phyloP scores from a whole-genome alignment of 495 filamentous ascomycete genomes.

The Tuber calosporum region DNA sequence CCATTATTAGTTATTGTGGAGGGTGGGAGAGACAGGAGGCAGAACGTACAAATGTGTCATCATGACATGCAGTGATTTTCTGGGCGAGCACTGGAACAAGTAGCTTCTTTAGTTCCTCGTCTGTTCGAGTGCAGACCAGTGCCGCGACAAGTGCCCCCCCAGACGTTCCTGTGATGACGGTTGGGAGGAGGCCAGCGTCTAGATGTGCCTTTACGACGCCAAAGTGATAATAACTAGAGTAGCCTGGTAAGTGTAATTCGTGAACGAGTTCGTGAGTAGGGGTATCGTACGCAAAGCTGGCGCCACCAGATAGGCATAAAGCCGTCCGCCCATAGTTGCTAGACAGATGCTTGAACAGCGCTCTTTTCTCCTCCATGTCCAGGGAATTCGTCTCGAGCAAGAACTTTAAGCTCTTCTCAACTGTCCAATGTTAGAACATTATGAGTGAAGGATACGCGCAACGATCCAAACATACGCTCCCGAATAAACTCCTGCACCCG shows the following conservation, averaged over 20 bases:
- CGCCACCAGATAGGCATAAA: conserved; percentile 87
- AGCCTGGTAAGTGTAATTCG: conserved; percentile 8
- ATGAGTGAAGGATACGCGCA: background rate
- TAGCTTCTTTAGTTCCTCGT: conserved; percentile 77
- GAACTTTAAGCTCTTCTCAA: conserved; percentile 57
- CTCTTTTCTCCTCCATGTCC: conserved; percentile 64
- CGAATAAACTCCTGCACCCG: conserved; percentile 83
- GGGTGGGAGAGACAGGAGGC: background rate
- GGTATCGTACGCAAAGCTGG: conserved; percentile 61
- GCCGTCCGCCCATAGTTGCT: conserved; percentile 91
- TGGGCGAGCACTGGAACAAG: conserved; percentile 77
- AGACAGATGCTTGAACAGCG: conserved; percentile 77
- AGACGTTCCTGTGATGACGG: conserved; percentile 92
- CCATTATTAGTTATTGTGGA: background rate
- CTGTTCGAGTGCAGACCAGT: conserved; percentile 78
- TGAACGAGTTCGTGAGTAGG: background rate
- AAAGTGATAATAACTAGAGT: conserved; percentile 72
- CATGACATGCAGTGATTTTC: conserved; percentile 77
- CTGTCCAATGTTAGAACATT: conserved; percentile 39
- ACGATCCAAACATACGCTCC: conserved; percentile 51
- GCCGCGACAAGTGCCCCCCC: conserved; percentile 89
- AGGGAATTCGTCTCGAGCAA: conserved; percentile 61
- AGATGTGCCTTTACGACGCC: conserved; percentile 86
- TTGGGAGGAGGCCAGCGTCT: conserved; percentile 75
- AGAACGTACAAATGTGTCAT: conserved; percentile 43